phyloP scores from a whole-genome alignment of 1,284 basidiomycete genomes.

The Austroboletus novae-zelandiae region DNA sequence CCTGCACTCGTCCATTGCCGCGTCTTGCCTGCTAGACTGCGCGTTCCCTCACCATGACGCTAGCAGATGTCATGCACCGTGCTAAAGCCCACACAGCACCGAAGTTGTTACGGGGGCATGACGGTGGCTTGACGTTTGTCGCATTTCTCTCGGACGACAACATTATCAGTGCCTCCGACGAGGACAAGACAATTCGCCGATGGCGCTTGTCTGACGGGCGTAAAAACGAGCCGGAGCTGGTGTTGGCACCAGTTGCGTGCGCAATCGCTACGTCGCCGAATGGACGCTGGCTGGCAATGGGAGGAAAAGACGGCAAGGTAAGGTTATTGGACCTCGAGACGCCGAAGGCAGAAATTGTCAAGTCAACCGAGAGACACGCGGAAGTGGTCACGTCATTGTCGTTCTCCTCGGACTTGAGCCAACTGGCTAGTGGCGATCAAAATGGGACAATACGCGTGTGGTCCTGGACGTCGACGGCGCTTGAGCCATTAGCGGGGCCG shows the following conservation, averaged over 20 bases:
- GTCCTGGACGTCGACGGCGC: slow-evolving; percentile 17
- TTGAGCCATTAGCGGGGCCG: slow-evolving; percentile 9
- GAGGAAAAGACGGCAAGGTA: slow-evolving; percentile 15
- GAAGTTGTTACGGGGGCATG: slow-evolving; percentile 14
- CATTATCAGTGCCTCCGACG: slow-evolving; percentile 19
- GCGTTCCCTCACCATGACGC: too few species aligned
- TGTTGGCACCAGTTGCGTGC: slow-evolving; percentile 5
- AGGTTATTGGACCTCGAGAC: slow-evolving; percentile 9
- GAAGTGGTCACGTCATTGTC: slow-evolving; percentile 15
- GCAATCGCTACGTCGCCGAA: slow-evolving; percentile 11
- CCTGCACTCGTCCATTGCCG: neutral
- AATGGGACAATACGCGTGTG: slow-evolving; percentile 26
- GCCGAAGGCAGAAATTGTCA: neutral
- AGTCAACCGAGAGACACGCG: slow-evolving; percentile 5
- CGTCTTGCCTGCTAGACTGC: neutral
- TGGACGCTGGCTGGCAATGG: slow-evolving; percentile 18
- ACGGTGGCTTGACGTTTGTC: slow-evolving; percentile 10
- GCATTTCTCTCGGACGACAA: slow-evolving; percentile 13
- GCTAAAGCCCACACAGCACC: slow-evolving; percentile 1
- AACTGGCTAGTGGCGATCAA: slow-evolving; percentile 18
- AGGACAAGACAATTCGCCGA: slow-evolving; percentile 18
- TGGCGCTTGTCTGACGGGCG: slow-evolving; percentile 12
- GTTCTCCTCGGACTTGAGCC: slow-evolving; percentile 20
- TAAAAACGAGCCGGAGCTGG: neutral
- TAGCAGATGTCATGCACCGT: slow-evolving; percentile 4